A percentile compares a stretch with the other conserved stretches of the same genome.
Evolutionary conservation across 305 asterid species (phyloP).

Genomic region (Rubia balearica): DNA sequence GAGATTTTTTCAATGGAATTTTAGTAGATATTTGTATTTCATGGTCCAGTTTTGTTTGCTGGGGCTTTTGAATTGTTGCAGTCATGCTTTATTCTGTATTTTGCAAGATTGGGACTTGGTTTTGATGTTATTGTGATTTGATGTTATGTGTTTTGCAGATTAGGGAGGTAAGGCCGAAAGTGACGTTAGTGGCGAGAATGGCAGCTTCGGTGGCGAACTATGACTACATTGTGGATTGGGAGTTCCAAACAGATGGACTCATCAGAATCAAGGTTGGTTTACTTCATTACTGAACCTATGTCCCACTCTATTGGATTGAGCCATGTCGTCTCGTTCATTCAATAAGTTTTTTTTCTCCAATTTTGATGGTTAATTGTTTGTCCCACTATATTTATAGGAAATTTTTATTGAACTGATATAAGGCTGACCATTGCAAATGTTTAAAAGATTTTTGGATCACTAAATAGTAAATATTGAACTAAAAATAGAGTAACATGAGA

Average conservation of each 20-base stretch:
- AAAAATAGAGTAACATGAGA: no score
- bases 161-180: constrained; percentile 81
- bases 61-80: neutral
- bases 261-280: constrained; percentile 57
- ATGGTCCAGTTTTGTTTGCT: neutral
- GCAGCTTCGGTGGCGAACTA: constrained; percentile 95
- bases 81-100: neutral
- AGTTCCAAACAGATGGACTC: constrained; percentile 86
- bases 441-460: neutral
- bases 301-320: neutral
- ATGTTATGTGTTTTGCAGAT: constrained; percentile 33
- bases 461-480: neutral
- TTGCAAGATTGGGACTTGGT: neutral
- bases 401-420: no score
- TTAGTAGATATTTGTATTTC: neutral
- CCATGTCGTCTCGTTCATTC: neutral
- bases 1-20: neutral
- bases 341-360: neutral
- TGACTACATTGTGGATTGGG: constrained; percentile 94
- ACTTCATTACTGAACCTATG: neutral
- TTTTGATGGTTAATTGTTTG: neutral
- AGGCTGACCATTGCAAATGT: neutral
- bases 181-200: constrained; percentile 89
- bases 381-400: neutral
- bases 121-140: neutral